phyloP scores from a whole-genome alignment of 352 stramenopile genomes.

The Globisporangium megalacanthum region DNA sequence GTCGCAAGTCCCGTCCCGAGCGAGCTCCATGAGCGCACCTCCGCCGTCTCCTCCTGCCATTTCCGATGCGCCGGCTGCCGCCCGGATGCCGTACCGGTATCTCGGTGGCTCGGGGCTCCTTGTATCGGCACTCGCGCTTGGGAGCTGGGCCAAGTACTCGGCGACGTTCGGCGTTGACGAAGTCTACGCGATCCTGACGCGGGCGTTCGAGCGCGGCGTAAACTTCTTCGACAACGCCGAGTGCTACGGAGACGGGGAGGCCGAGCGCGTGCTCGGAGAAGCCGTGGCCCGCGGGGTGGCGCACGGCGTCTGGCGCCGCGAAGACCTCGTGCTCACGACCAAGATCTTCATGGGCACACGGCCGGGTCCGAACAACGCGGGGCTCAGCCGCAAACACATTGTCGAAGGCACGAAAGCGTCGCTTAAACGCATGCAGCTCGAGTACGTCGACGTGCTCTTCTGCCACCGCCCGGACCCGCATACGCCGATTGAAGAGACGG shows the following conservation, averaged over 20 bases:
- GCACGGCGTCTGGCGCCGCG: constrained; percentile 18
- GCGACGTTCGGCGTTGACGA: constrained; percentile 12
- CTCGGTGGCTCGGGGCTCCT: constrained; percentile 27
- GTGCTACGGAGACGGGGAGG: constrained; percentile 22
- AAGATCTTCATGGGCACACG: constrained; percentile 49
- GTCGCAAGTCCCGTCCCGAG: too few relatives aligned
- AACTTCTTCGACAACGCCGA: constrained; percentile 58
- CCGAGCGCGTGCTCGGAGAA: constrained; percentile 29
- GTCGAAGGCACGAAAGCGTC: constrained; percentile 36
- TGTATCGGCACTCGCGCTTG: constrained; percentile 33
- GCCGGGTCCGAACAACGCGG: constrained; percentile 17
- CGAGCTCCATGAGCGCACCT: too few relatives aligned
- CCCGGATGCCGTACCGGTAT: constrained; percentile 24
- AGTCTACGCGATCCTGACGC: constrained; percentile 27
- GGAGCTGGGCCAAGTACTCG: constrained; percentile 22
- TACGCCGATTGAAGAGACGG: constrained; percentile 9
- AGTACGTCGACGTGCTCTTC: constrained; percentile 52
- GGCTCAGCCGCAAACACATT: constrained; percentile 39
- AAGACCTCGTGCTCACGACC: constrained; percentile 51
- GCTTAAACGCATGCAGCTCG: constrained; percentile 29
- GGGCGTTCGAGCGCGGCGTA: constrained; percentile 34
- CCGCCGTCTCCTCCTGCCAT: too few relatives aligned
- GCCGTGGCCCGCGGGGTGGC: constrained; percentile 19
- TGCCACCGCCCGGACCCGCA: constrained; percentile 28
- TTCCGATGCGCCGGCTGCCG: too few relatives aligned